These are phyloP conservation scores for Tephrocybe sp. DNA, from an alignment of 768 basidiomycete genomes.

Conservation along the genomic window DNA sequence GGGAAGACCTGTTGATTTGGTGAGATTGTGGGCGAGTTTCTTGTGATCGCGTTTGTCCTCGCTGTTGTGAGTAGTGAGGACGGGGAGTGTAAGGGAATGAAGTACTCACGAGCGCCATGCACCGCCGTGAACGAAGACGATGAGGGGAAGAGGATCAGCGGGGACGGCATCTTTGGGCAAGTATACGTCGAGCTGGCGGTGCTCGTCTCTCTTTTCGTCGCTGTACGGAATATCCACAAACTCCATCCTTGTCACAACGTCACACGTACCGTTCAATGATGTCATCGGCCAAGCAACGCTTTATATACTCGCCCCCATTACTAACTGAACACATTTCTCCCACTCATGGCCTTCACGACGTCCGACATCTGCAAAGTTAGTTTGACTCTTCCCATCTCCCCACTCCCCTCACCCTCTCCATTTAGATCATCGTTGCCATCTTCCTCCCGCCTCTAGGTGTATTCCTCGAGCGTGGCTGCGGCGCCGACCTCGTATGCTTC, in stretches of 20 bases:
- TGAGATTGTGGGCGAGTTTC: slow-evolving; percentile 53
- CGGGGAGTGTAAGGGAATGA: slow-evolving; percentile 2
- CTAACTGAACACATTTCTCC: background rate
- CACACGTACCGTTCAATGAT: slow-evolving; percentile 9
- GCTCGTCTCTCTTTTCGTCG: slow-evolving; percentile 23
- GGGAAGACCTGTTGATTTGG: slow-evolving; percentile 45
- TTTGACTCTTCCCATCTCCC: slow-evolving; percentile 5
- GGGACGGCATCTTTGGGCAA: slow-evolving; percentile 23
- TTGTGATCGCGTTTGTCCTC: slow-evolving; percentile 71
- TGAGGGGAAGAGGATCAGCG: slow-evolving; percentile 23
- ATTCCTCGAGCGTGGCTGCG: slow-evolving; percentile 85
- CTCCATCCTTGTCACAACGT: slow-evolving; percentile 21
- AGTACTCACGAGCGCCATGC: slow-evolving; percentile 74
- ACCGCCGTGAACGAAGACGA: slow-evolving; percentile 81
- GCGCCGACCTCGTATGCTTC: slow-evolving; percentile 65
- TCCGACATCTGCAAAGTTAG: slow-evolving; percentile 80
- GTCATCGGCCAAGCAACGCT: slow-evolving; percentile 8
- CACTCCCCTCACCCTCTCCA: slow-evolving; percentile 11
- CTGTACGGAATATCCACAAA: slow-evolving; percentile 41
- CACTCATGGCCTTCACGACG: slow-evolving; percentile 64
- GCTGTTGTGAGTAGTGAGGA: slow-evolving; percentile 32
- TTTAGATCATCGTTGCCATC: slow-evolving; percentile 60
- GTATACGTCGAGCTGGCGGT: slow-evolving; percentile 59
- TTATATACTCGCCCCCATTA: background rate
- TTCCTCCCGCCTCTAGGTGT: slow-evolving; percentile 84